These are phyloP conservation scores for Coprinopsis marcescibilis DNA, from an alignment of 768 basidiomycete genomes.

Conservation along the genomic window DNA sequence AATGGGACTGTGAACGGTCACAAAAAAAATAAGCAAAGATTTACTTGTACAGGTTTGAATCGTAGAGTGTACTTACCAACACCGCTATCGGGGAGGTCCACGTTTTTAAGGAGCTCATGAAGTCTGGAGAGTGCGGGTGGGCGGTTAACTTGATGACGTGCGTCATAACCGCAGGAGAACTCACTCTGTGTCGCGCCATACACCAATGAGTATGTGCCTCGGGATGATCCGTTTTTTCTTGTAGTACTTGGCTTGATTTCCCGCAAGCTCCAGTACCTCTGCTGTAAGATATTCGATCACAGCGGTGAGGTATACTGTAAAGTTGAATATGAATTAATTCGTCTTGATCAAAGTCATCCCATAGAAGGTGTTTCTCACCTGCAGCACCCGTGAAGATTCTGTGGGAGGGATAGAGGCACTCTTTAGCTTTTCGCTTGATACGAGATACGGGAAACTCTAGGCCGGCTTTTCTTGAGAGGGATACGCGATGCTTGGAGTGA, in stretches of 20 bases:
- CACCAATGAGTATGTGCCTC: conserved; percentile 76
- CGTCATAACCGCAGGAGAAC: too few species aligned
- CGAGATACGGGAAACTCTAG: background rate
- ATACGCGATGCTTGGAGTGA: background rate
- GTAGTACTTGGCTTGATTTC: conserved; percentile 73
- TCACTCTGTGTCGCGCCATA: conserved; percentile 72
- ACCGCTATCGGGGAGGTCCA: too few species aligned
- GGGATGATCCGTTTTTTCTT: conserved; percentile 82
- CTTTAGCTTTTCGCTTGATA: background rate
- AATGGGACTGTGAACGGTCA: too few species aligned
- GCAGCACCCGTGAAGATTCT: background rate
- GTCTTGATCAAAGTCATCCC: background rate
- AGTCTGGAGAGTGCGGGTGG: too few species aligned
- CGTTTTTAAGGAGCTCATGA: too few species aligned
- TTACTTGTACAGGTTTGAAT: too few species aligned
- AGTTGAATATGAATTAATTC: background rate
- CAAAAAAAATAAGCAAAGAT: too few species aligned
- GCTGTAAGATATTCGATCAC: conserved; percentile 86
- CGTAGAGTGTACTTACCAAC: too few species aligned
- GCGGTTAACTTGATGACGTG: too few species aligned
- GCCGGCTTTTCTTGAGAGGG: background rate
- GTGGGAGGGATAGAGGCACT: background rate
- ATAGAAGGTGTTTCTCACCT: background rate
- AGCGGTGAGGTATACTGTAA: conserved; percentile 71
- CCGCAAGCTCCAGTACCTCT: conserved; percentile 83